A percentile compares a stretch with the other conserved stretches of the same genome.
phyloP scores from a whole-genome alignment of 1,284 basidiomycete species.

The Cryptococcus sp. region DNA sequence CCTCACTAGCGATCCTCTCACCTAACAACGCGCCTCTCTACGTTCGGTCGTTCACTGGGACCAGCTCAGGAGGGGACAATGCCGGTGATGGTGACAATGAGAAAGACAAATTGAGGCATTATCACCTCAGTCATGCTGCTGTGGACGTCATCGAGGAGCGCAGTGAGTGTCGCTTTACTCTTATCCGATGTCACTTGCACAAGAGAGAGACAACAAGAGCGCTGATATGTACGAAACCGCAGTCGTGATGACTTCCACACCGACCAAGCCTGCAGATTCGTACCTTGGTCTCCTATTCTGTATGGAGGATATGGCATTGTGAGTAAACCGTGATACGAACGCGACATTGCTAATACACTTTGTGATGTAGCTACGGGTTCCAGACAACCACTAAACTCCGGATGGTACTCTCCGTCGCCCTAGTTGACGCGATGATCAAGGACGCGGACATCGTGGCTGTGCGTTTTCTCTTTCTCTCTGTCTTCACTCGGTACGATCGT shows the following conservation, averaged over 20 bases:
- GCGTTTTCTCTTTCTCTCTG: slow-evolving; percentile 8
- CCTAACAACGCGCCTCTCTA: slow-evolving; percentile 50
- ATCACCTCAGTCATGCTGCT: slow-evolving; percentile 52
- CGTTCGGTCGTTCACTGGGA: slow-evolving; percentile 50
- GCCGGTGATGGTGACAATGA: neutral
- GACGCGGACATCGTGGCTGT: slow-evolving; percentile 52
- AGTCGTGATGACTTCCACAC: slow-evolving; percentile 49
- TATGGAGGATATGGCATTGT: slow-evolving; percentile 55
- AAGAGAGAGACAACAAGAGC: neutral
- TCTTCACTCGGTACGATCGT: neutral
- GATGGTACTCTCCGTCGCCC: slow-evolving; percentile 50
- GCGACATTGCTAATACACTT: too few relatives aligned
- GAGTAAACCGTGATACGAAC: slow-evolving; percentile 17
- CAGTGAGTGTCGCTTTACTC: slow-evolving; percentile 34
- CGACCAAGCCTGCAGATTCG: slow-evolving; percentile 47
- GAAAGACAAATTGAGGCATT: slow-evolving; percentile 49
- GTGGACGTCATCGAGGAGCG: slow-evolving; percentile 53
- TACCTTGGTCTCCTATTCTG: slow-evolving; percentile 54
- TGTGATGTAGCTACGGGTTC: slow-evolving; percentile 49
- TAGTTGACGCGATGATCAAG: slow-evolving; percentile 54
- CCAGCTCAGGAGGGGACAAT: too few relatives aligned
- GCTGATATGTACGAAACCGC: neutral
- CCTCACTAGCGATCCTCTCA: slow-evolving; percentile 49
- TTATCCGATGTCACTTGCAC: too few relatives aligned
- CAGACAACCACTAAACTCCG: slow-evolving; percentile 49